Evolutionary conservation across 2,329 filamentous ascomycete species (phyloP), one percentile per base, ranked within the genome.

Genomic region (Aureobasidium sp.): DNA sequence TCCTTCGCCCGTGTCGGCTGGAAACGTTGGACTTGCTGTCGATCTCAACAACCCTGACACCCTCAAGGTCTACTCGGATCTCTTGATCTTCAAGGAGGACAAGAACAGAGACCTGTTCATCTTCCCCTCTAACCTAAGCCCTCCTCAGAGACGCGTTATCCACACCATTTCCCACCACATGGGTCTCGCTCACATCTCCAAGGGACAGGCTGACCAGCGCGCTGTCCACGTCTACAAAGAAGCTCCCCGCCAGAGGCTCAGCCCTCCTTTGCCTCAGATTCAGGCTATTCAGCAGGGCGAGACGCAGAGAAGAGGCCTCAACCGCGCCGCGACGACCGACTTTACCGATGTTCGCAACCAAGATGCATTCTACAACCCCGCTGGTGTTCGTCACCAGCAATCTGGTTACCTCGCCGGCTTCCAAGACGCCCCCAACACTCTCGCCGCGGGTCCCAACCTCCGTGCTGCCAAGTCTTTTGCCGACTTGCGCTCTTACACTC

Each of bases 161-260:
- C 94, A 99, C 74, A 96, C 92, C 42, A 82, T 99, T 59, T 92
- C 94, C 7, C 94, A 99, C 73, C 90, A 96, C 75, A 93, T 97
- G 87, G 90, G 89, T 5, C 81, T 99, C 29, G 89, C 90, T 66
- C 94, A 99, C 73, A 84, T 89, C 63, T 97, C 94, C 6, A 91
- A 93, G 69, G 94, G 94, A 61, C 87, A 88, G 66, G 90, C 90
- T 42, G 90, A 96, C 65, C 87, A 90, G 66, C 87, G 94, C 66
- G 91, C 96, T 76, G 88, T 99, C 9, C 91, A 96, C 67, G 90
- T 99, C 44, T 89, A 90, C 77, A 90, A 90, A 75, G 79, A 84
- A 44, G 79, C 82, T 68, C 83, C 82, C 70, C 80, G 79, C 65
- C 81, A 72, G 74, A 77, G 72, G 15, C 76, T 86, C 63, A 87